These are phyloP conservation scores for Entophlyctis luteolus DNA, from an alignment of 192 early-diverging fungal genomes.

Conservation along the genomic window DNA sequence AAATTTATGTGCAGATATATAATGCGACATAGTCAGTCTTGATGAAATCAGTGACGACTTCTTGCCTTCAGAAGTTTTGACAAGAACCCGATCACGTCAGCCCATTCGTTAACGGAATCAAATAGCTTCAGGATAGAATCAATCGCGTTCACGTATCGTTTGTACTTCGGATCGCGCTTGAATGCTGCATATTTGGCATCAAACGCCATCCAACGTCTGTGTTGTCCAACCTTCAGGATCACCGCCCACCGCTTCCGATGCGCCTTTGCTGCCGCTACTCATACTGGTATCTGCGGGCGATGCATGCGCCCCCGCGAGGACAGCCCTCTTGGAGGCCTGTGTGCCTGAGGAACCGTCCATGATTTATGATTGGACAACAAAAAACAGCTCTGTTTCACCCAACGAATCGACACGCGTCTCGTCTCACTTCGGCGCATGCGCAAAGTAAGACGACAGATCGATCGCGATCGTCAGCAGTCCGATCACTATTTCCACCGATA, in stretches of 20 bases:
- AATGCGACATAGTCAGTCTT: neutral
- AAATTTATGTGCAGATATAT: neutral
- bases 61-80: slow-evolving; percentile 73
- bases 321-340: too few relatives aligned
- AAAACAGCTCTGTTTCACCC: too few relatives aligned
- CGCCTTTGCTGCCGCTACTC: too few relatives aligned
- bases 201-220: neutral
- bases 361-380: too few relatives aligned
- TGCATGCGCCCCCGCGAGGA: too few relatives aligned
- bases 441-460: slow-evolving; percentile 1
- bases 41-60: neutral
- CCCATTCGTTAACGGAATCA: slow-evolving; percentile 91
- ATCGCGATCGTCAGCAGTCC: slow-evolving; percentile 19
- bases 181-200: slow-evolving; percentile 18
- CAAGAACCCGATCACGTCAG: slow-evolving; percentile 88
- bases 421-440: too few relatives aligned
- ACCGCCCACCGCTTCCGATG: too few relatives aligned
- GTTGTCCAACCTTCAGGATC: neutral
- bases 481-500: slow-evolving; percentile 47
- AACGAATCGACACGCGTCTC: too few relatives aligned
- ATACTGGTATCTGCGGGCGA: too few relatives aligned
- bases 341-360: too few relatives aligned
- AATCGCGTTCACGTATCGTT: slow-evolving; percentile 75
- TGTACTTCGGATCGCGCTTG: slow-evolving; percentile 72
- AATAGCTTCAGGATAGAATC: slow-evolving; percentile 87